Base-by-base conservation (phyloP, 441 rosid genomes). In the Sinapis alba region DNA sequence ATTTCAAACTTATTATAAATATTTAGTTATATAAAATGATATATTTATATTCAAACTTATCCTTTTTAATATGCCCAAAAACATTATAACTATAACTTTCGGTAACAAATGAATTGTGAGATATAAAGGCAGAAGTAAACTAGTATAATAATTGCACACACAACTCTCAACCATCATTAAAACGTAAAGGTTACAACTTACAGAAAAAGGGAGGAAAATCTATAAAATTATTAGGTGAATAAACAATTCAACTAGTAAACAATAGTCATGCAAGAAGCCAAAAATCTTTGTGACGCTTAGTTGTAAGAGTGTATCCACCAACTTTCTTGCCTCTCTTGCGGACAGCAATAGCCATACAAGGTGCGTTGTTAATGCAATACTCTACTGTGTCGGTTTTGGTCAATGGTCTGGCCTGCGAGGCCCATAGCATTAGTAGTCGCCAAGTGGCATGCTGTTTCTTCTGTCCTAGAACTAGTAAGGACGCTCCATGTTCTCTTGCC, bases 231-330 rank as follows among this genome's bases (percentile, higher is more conserved):
- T 36, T 13, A 26, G 7, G 36, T 19, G 24, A 15, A 71, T 47
- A 32, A 41, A 56, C 12, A 21, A 65, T 57, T 23, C 18, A 34
- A 15, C 4, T 47, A 24, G 60, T 54, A 10, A 59, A 62, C 20
- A 57, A 24, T 26, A 26, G n/a, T 68, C 54, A 89, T 53, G 98
- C 98, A 41, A 94, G 80, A 70, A 94, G 97, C 98, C 98, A 94
- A 83, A 94, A 94, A 81, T 94, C 98, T 80, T 84, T 94, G 74
- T 91, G 98, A 41, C 95, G 91, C 67, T 90, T 94, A 11, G 98
- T 94, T 78, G 97, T 94, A 76, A 94, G 91, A 85, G 90, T 79
- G 66, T 90, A 94, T 4, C 98, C 98, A 47, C 98, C 98, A 57
- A 83, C 84, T 75, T 84, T 92, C 78, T 88, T 88, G 87, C 88